Evolutionary conservation across 805 yeast genomes (phyloP), one percentile per base, ranked within the genome.

Genomic region (Spathaspora gorwiae): DNA sequence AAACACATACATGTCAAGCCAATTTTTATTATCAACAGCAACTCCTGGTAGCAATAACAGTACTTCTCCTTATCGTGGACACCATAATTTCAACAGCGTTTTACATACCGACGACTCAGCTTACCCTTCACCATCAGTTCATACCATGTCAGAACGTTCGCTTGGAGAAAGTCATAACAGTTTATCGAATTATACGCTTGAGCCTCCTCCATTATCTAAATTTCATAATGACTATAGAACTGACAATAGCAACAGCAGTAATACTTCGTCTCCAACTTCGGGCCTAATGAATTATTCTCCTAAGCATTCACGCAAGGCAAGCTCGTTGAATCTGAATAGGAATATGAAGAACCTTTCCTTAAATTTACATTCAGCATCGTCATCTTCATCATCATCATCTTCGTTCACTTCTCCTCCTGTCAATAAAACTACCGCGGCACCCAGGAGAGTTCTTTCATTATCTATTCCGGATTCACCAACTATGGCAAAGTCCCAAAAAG

Each of bases 331-430:
- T 35, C 50, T 61, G 38, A 65, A 62, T 43, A 52, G 71, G 46
- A 69, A 68, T 52, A 66, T 65, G 64, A 70, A 70, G 55, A 64
- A 64, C 43, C 52, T 71, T 37, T 62, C 65, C 46, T 59, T 70
- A 39, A 64, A 68, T 47, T 49, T 64, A 26, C 51, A 44, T 7
- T 44, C 37, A 30, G 15, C 46, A 15, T 19, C 14, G 27, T 43
- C 46, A 12, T 37, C 36, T 14, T 27, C 39, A 26, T 37, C 39
- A 15, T 37, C 42, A 15, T 33, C 38, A 10, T 41, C 29, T 3
- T 36, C 34, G n/a, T 13, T 7, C 9, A 42, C 24, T 8, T 32
- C 45, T 32, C 35, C 47, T 41, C 15, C 51, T 40, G 10, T 13
- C 35, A 14, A 15, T 32, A 26, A 35, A 7, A 35, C 29, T 32